Evolutionary conservation across 2,329 filamentous ascomycete genomes (phyloP).

Genomic region (Trichophyton equinum): DNA sequence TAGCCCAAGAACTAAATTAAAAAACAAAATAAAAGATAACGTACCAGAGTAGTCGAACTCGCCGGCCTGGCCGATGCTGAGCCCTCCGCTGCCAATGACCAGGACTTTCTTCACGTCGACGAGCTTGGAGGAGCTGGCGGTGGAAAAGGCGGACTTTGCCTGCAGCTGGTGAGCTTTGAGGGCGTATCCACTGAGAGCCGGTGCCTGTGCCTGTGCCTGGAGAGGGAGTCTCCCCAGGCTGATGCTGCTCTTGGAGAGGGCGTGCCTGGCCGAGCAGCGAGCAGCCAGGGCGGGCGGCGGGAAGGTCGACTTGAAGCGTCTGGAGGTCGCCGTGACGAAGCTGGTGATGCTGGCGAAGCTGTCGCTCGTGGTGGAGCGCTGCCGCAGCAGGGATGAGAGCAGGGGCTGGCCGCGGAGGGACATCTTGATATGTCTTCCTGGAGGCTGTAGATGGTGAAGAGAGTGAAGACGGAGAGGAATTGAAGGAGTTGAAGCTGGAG

Average conservation of each 20-base stretch:
- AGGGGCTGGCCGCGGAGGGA: background rate
- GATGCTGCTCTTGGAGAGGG: no score
- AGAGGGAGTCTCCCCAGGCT: no score
- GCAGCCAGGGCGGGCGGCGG: no score
- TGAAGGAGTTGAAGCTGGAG: no score
- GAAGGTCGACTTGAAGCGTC: no score
- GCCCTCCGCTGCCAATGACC: conserved; percentile 87
- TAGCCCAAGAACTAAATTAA: background rate
- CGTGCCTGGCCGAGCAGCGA: no score
- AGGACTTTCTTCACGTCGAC: conserved; percentile 94
- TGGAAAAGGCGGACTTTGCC: no score
- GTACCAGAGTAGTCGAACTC: conserved; percentile 97
- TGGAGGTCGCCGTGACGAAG: no score
- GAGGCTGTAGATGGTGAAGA: no score
- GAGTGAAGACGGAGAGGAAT: no score
- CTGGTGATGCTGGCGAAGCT: no score
- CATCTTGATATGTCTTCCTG: background rate
- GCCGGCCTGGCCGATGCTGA: conserved; percentile 93
- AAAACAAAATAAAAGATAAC: conserved; percentile 22
- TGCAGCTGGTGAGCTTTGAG: conserved; percentile 67
- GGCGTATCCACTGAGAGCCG: background rate
- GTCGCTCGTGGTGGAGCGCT: background rate
- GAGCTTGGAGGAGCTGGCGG: conserved; percentile 33
- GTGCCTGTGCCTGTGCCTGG: no score
- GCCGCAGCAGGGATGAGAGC: background rate